These are phyloP conservation scores for Polyplosphaeria fusca DNA, from an alignment of 495 filamentous ascomycete genomes.

Conservation along the genomic window DNA sequence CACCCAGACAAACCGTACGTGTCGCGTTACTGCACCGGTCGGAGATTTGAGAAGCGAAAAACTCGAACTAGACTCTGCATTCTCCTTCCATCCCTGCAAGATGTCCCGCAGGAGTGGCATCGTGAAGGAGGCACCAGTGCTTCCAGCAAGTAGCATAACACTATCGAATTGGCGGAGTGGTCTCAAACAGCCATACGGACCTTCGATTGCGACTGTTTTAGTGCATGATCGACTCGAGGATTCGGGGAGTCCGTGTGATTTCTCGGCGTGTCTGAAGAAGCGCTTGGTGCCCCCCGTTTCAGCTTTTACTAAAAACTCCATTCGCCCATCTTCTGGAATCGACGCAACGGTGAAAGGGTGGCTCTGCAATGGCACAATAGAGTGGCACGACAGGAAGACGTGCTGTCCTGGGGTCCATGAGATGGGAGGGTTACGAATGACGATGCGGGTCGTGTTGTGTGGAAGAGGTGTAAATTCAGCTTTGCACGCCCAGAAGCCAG, in stretches of 20 bases:
- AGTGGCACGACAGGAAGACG: conserved; percentile 70
- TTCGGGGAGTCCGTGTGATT: conserved; percentile 46
- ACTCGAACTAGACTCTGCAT: not conserved
- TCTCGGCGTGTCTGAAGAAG: conserved; percentile 61
- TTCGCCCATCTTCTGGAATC: conserved; percentile 52
- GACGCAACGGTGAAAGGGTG: conserved; percentile 82
- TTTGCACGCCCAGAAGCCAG: conserved; percentile 45
- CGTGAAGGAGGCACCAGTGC: conserved; percentile 56
- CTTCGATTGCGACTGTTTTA: conserved; percentile 43
- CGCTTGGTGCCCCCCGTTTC: conserved; percentile 68
- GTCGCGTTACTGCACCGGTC: conserved; percentile 54
- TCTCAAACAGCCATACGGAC: conserved; percentile 53
- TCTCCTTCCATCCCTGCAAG: conserved; percentile 37
- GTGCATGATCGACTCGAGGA: conserved; percentile 43
- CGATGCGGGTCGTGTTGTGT: conserved; percentile 63
- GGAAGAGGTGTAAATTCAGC: conserved; percentile 63
- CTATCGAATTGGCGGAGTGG: conserved; percentile 56
- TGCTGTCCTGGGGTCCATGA: conserved; percentile 76
- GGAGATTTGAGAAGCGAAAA: conserved; percentile 35
- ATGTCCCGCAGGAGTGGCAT: conserved; percentile 55
- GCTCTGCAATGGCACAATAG: conserved; percentile 63
- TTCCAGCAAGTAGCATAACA: conserved; percentile 60
- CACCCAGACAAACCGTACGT: conserved; percentile 69
- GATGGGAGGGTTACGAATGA: conserved; percentile 65
- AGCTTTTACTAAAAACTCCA: conserved; percentile 71